These are phyloP conservation scores for Aspergillus awamori DNA, from an alignment of 2,329 filamentous ascomycete genomes.

Conservation along the genomic window DNA sequence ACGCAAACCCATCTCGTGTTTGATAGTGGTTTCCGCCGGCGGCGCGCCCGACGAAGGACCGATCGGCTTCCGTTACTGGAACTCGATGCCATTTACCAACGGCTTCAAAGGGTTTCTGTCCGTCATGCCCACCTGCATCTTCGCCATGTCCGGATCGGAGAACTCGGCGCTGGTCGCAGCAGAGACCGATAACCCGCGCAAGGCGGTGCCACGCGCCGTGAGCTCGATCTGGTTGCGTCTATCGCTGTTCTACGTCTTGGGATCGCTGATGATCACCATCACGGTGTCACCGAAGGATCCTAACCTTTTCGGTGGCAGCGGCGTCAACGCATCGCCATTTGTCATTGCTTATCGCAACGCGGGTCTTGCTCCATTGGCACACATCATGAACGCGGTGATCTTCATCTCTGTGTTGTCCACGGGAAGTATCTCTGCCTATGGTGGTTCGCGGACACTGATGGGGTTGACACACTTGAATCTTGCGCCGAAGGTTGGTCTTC, in stretches of 20 bases:
- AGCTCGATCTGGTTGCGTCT: conserved; percentile 52
- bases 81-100: conserved; percentile 45
- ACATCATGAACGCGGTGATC: conserved; percentile 55
- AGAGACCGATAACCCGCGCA: conserved; percentile 48
- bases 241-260: conserved; percentile 50
- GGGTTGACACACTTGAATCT: conserved; percentile 49
- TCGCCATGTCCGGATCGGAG: conserved; percentile 48
- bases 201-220: conserved; percentile 50
- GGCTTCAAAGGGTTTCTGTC: conserved; percentile 49
- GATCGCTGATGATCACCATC: conserved; percentile 50
- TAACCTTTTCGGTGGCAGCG: conserved; percentile 46
- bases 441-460: conserved; percentile 48
- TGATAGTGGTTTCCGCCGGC: conserved; percentile 47
- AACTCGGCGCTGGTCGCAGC: conserved; percentile 49
- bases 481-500: conserved; percentile 39
- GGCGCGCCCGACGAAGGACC: conserved; percentile 43
- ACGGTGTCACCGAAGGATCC: conserved; percentile 46
- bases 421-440: conserved; percentile 50
- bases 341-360: conserved; percentile 48
- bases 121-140: conserved; percentile 43
- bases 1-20: conserved; percentile 19
- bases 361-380: conserved; percentile 44
- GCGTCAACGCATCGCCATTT: conserved; percentile 51
- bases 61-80: conserved; percentile 53
- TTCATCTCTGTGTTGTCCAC: conserved; percentile 52